Evolutionary conservation across 23 red algal species (phyloP).

Genomic region (Gracilaria domingensis): DNA sequence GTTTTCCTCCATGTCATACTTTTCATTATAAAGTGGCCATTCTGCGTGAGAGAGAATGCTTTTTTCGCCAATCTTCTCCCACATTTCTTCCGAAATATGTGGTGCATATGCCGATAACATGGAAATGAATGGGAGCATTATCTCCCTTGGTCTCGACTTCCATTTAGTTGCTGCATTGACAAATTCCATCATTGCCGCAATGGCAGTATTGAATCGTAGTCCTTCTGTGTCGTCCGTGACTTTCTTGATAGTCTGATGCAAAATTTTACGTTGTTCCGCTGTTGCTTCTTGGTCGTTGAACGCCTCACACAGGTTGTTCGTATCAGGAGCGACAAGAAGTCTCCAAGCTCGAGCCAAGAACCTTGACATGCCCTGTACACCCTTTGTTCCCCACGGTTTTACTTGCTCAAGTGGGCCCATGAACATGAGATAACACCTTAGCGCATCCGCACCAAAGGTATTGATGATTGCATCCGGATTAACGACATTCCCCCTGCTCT

Average conservation of each 20-base stretch:
- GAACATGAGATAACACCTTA: conserved; percentile 99
- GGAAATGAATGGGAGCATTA: conserved; percentile 83
- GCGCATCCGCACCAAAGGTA: conserved; percentile 89
- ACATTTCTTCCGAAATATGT: conserved; percentile 96
- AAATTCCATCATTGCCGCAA: conserved; percentile 97
- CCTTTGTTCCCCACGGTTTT: conserved; percentile 88
- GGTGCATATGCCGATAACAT: conserved; percentile 93
- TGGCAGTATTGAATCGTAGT: conserved; percentile 97
- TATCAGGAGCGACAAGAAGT: conserved; percentile 65
- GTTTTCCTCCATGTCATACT: conserved; percentile 81
- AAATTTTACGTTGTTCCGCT: conserved; percentile 76
- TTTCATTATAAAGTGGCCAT: conserved; percentile 79
- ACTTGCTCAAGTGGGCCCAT: conserved; percentile 99
- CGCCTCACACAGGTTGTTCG: conserved; percentile 32
- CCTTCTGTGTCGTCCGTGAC: conserved; percentile 90
- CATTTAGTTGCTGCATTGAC: conserved; percentile 95
- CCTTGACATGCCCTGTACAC: conserved; percentile 88
- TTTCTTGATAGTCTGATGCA: conserved; percentile 87
- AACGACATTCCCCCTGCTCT: conserved; percentile 98
- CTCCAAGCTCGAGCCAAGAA: conserved; percentile 95
- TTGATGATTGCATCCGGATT: conserved; percentile 95
- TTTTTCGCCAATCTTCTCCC: conserved; percentile 78
- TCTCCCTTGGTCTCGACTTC: conserved; percentile 46
- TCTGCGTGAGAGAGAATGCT: conserved; percentile 60
- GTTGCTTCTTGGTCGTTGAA: conserved; percentile 54